phyloP scores from a whole-genome alignment of 495 filamentous ascomycete genomes.

The Hapsidospora chrysogenum region DNA sequence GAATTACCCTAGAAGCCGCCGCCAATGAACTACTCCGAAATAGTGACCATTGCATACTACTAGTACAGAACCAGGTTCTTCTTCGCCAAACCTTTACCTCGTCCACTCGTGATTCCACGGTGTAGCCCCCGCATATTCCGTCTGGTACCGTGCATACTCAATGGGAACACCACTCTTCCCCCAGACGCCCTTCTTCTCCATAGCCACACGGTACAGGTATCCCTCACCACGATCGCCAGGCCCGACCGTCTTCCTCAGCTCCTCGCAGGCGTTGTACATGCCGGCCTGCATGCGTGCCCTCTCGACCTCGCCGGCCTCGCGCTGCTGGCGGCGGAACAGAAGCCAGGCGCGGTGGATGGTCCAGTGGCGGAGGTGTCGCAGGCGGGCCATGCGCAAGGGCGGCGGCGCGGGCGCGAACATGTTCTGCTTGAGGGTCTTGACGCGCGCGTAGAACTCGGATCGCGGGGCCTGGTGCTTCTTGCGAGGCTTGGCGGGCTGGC shows the following conservation, averaged over 20 bases:
- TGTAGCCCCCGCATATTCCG: slow-evolving; percentile 51
- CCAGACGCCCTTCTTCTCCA: slow-evolving; percentile 72
- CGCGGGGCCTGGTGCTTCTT: background rate
- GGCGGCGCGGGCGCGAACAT: slow-evolving; percentile 27
- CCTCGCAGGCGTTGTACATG: slow-evolving; percentile 69
- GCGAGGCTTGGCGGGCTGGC: background rate
- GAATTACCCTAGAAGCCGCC: no score
- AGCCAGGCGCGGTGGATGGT: slow-evolving; percentile 95
- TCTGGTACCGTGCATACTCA: slow-evolving; percentile 75
- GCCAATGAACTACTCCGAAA: no score
- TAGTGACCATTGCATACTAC: background rate
- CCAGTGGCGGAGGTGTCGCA: slow-evolving; percentile 88
- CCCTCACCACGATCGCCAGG: slow-evolving; percentile 45
- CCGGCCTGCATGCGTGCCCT: slow-evolving; percentile 58
- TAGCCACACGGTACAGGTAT: slow-evolving; percentile 63
- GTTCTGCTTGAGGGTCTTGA: slow-evolving; percentile 1
- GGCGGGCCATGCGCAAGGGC: slow-evolving; percentile 72
- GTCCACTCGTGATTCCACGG: slow-evolving; percentile 70
- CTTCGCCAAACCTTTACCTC: slow-evolving; percentile 7
- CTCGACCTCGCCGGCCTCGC: slow-evolving; percentile 38
- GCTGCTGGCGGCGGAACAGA: slow-evolving; percentile 48
- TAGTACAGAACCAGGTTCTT: background rate
- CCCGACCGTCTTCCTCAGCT: slow-evolving; percentile 51
- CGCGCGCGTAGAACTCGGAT: background rate
- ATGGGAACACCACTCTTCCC: slow-evolving; percentile 50